A percentile compares a stretch with the other conserved stretches of the same genome.
Conservation (phyloP, 2,329 filamentous ascomycete species). For the Annulohypoxylon truncatum region DNA sequence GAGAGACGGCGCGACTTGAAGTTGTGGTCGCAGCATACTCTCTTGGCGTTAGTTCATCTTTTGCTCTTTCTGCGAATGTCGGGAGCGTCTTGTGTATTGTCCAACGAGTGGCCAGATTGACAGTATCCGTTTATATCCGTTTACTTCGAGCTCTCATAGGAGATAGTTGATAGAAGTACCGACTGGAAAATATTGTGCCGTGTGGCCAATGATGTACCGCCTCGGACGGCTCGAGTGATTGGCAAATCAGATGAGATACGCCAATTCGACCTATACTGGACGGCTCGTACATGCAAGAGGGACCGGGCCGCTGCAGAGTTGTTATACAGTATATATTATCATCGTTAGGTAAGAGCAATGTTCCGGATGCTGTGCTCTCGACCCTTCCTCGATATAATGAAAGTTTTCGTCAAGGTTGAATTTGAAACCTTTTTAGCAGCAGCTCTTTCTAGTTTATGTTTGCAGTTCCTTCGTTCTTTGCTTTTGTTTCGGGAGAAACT, state of each 20-base stretch:
- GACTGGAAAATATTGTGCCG: neutral
- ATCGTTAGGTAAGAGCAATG: slow-evolving; percentile 6
- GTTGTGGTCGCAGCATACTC: neutral
- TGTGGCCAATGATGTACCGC: neutral
- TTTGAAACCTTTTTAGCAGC: neutral
- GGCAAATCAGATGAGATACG: neutral
- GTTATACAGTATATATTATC: neutral
- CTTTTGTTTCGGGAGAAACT: slow-evolving; percentile 13
- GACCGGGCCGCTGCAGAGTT: neutral
- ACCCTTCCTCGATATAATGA: slow-evolving; percentile 2
- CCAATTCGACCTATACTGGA: neutral
- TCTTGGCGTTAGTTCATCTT: neutral
- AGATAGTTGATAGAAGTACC: neutral
- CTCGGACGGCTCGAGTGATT: slow-evolving; percentile 16
- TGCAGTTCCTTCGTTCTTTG: slow-evolving; percentile 3
- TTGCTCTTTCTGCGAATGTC: neutral
- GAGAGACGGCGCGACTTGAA: neutral
- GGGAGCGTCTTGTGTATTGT: neutral
- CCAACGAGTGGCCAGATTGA: neutral
- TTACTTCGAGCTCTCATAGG: neutral
- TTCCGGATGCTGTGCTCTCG: neutral
- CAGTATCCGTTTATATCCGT: neutral
- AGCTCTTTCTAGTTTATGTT: neutral
- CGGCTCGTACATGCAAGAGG: neutral
- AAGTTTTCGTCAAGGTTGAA: neutral